phyloP scores from a whole-genome alignment of 805 yeast species.

The Metschnikowia anglica region DNA sequence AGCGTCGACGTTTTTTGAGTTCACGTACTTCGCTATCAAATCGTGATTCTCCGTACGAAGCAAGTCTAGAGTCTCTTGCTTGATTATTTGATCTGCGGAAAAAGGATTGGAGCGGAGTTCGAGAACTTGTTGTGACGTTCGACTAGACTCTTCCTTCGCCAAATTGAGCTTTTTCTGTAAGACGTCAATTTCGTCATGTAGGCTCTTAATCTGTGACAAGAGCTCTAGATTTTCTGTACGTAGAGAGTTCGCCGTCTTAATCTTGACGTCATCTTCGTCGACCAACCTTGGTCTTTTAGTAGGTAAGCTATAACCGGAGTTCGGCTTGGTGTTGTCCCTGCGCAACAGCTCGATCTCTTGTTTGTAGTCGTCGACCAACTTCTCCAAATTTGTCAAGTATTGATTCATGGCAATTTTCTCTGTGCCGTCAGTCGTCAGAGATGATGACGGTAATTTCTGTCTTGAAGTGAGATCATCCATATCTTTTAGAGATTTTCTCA shows the following conservation, averaged over 20 bases:
- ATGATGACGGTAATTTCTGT: constrained; percentile 13
- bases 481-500: constrained; percentile 55
- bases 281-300: constrained; percentile 29
- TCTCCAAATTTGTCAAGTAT: constrained; percentile 43
- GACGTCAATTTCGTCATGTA: constrained; percentile 34
- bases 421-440: constrained; percentile 11
- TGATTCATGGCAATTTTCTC: constrained; percentile 34
- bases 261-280: constrained; percentile 18
- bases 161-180: constrained; percentile 39
- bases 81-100: constrained; percentile 57
- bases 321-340: constrained; percentile 23
- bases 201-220: constrained; percentile 34
- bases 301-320: constrained; percentile 15
- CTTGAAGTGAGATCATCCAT: constrained; percentile 34
- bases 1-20: constrained; percentile 23
- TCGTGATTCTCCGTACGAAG: constrained; percentile 60
- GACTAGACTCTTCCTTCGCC: constrained; percentile 20
- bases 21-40: constrained; percentile 36
- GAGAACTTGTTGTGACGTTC: constrained; percentile 43
- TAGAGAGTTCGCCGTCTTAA: constrained; percentile 27
- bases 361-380: constrained; percentile 56
- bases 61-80: constrained; percentile 48
- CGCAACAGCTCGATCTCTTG: constrained; percentile 47
- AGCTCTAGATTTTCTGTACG: constrained; percentile 44
- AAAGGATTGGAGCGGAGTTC: constrained; percentile 70